These are phyloP conservation scores for Sporisorium iseilematis-ciliati DNA, from an alignment of 1,284 basidiomycete genomes.

Conservation along the genomic window DNA sequence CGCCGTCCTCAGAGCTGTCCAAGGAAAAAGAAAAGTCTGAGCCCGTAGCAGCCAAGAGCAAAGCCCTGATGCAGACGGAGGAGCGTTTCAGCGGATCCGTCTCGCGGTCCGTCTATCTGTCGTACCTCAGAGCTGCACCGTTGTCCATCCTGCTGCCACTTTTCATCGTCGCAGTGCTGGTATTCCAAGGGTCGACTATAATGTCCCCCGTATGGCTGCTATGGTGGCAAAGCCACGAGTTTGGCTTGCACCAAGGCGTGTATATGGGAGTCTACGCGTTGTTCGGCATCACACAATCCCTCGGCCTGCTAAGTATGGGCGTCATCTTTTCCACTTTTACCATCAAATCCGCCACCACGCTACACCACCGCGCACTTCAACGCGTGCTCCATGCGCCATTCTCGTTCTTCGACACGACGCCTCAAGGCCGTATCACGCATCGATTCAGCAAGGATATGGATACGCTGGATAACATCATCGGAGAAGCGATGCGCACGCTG, in stretches of 20 bases:
- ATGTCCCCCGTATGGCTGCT: conserved; percentile 44
- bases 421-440: conserved; percentile 52
- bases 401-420: conserved; percentile 57
- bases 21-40: not conserved
- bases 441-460: conserved; percentile 67
- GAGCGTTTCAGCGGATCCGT: conserved; percentile 30
- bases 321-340: conserved; percentile 40
- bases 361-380: conserved; percentile 36
- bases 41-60: not conserved
- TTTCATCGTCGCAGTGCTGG: conserved; percentile 28
- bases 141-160: conserved; percentile 29
- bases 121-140: conserved; percentile 34
- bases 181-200: conserved; percentile 44
- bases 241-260: conserved; percentile 25
- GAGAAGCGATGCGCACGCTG: conserved; percentile 83
- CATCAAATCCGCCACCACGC: conserved; percentile 24
- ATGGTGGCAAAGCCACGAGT: conserved; percentile 36
- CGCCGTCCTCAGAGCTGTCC: not conserved
- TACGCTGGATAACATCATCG: conserved; percentile 64
- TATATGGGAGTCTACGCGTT: conserved; percentile 54
- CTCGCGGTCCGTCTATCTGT: conserved; percentile 33
- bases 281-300: conserved; percentile 32
- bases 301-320: conserved; percentile 51
- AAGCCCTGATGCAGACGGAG: conserved; percentile 39
- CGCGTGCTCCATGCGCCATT: conserved; percentile 47